These are phyloP conservation scores for Pleurotus tuber-regium DNA, from an alignment of 768 basidiomycete genomes.

Conservation along the genomic window DNA sequence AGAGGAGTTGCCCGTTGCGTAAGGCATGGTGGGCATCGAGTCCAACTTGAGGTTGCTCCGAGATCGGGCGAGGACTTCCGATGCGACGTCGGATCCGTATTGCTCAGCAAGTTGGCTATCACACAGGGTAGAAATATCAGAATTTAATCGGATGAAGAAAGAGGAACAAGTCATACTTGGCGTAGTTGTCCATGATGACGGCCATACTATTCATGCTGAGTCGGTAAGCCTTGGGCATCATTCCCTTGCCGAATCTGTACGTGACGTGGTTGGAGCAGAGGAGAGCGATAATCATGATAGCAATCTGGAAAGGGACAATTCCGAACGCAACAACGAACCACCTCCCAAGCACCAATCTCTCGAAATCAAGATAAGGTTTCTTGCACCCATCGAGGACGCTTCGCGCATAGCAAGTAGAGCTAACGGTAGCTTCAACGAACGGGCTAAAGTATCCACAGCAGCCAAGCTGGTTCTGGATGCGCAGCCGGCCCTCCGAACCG, in stretches of 20 bases:
- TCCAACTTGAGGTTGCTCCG: conserved; percentile 47
- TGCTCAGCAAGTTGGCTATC: conserved; percentile 64
- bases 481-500: conserved; percentile 56
- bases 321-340: conserved; percentile 71
- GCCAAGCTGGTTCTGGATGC: conserved; percentile 70
- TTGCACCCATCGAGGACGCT: conserved; percentile 76
- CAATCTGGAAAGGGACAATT: conserved; percentile 66
- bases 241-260: conserved; percentile 84
- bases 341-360: conserved; percentile 48
- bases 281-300: conserved; percentile 58
- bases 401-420: conserved; percentile 71
- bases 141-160: background rate
- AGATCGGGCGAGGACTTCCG: conserved; percentile 56
- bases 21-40: conserved; percentile 25
- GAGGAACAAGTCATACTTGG: conserved; percentile 46
- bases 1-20: conserved; percentile 7
- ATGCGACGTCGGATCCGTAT: conserved; percentile 64
- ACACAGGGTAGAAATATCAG: conserved; percentile 1
- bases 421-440: conserved; percentile 76
- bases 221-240: conserved; percentile 84
- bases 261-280: conserved; percentile 84
- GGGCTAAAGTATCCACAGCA: conserved; percentile 84
- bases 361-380: conserved; percentile 53
- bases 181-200: conserved; percentile 83
- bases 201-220: conserved; percentile 74